Evolutionary conservation across 2,329 filamentous ascomycete genomes (phyloP).

Genomic region (Fusarium sp.): DNA sequence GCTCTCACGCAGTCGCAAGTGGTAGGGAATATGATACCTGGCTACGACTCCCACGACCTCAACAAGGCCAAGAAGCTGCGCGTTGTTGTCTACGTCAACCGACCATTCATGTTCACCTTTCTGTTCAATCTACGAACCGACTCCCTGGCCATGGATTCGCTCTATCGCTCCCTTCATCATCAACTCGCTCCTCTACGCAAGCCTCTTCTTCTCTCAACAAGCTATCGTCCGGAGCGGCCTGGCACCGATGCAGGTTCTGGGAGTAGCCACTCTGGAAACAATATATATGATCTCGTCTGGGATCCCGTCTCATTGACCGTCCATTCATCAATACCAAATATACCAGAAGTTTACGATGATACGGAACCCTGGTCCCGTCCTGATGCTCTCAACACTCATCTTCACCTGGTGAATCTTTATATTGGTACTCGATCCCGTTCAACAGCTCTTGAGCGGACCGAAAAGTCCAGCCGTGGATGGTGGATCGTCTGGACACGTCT

Average conservation of each 20-base stretch:
- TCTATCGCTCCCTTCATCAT: slow-evolving; percentile 70
- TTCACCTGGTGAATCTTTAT: slow-evolving; percentile 71
- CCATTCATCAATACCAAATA: slow-evolving; percentile 74
- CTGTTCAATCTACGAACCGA: slow-evolving; percentile 72
- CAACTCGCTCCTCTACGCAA: slow-evolving; percentile 70
- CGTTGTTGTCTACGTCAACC: slow-evolving; percentile 78
- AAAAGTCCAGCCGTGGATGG: slow-evolving; percentile 75
- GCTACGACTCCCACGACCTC: slow-evolving; percentile 58
- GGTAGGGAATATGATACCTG: slow-evolving; percentile 49
- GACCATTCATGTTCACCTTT: slow-evolving; percentile 82
- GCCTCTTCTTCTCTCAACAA: slow-evolving; percentile 66
- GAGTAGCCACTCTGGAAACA: slow-evolving; percentile 35
- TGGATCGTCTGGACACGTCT: slow-evolving; percentile 76
- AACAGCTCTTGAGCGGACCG: slow-evolving; percentile 68
- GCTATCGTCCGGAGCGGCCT: slow-evolving; percentile 65
- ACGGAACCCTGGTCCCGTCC: slow-evolving; percentile 65
- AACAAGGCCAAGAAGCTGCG: slow-evolving; percentile 70
- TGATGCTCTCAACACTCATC: slow-evolving; percentile 74
- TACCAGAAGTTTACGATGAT: slow-evolving; percentile 60
- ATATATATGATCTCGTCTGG: slow-evolving; percentile 73
- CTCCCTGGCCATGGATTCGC: slow-evolving; percentile 64
- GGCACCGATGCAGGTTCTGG: slow-evolving; percentile 45
- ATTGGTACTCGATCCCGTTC: slow-evolving; percentile 55
- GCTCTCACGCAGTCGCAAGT: slow-evolving; percentile 51
- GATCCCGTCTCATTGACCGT: slow-evolving; percentile 67